Conservation (phyloP, 106 monocot species). For the Dendrobium officinale region DNA sequence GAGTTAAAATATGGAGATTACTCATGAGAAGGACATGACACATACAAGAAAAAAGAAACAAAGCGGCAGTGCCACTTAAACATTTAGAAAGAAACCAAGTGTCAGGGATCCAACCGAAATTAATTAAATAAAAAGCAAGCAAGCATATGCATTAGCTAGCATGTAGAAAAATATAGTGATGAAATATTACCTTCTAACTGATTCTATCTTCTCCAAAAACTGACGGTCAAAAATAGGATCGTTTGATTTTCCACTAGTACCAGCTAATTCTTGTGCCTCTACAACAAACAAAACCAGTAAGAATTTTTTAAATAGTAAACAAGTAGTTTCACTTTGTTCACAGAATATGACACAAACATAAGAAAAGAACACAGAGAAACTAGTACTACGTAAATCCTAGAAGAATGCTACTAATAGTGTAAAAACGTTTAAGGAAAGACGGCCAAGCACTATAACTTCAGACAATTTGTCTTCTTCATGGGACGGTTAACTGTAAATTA, state of each 20-base stretch:
- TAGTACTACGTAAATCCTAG: neutral
- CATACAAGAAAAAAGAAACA: too few relatives aligned
- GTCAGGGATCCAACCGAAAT: neutral
- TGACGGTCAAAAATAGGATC: neutral
- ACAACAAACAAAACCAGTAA: neutral
- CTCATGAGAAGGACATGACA: too few relatives aligned
- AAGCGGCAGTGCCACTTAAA: too few relatives aligned
- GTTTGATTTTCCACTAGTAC: neutral
- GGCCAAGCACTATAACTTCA: neutral
- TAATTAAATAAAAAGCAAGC: neutral
- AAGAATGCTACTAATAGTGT: neutral
- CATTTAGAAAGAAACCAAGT: neutral
- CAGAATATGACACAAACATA: neutral
- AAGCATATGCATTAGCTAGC: neutral
- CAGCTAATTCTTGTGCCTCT: neutral
- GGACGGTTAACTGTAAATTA: too few relatives aligned
- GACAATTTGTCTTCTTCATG: neutral
- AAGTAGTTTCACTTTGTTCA: neutral
- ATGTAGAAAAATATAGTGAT: neutral
- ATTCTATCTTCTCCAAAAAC: conserved; percentile 6
- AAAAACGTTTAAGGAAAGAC: neutral
- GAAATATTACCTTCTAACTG: conserved; percentile 5
- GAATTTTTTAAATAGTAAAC: neutral
- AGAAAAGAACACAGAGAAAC: neutral
- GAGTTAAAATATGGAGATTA: too few relatives aligned